Evolutionary conservation across 2,329 filamentous ascomycete genomes (phyloP).

Genomic region (Penicillium janthinellum): DNA sequence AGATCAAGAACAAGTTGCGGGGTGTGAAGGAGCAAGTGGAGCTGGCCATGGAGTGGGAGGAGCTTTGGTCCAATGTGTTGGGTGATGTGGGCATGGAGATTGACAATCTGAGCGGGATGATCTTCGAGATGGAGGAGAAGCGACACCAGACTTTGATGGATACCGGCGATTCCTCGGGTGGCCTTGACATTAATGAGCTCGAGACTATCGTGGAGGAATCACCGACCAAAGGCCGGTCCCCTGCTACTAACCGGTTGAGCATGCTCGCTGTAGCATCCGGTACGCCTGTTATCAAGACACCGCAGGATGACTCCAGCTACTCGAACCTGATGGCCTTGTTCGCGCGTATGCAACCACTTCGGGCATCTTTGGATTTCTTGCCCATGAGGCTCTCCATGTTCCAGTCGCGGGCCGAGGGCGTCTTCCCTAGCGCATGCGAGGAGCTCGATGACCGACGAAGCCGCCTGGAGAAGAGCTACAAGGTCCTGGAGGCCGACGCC

Average conservation of each 20-base stretch:
- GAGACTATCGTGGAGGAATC: constrained; percentile 92
- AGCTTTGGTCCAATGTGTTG: constrained; percentile 90
- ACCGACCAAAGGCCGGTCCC: constrained; percentile 58
- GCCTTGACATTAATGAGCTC: constrained; percentile 80
- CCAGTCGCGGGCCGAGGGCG: constrained; percentile 70
- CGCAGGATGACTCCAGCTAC: constrained; percentile 82
- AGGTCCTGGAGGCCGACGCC: constrained; percentile 84
- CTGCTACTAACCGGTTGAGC: constrained; percentile 67
- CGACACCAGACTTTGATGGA: constrained; percentile 75
- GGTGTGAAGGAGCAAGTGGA: constrained; percentile 88
- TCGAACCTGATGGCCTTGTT: constrained; percentile 87
- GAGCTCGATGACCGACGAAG: constrained; percentile 77
- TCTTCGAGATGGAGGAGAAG: constrained; percentile 98
- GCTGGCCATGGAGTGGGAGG: constrained; percentile 98
- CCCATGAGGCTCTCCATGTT: constrained; percentile 93
- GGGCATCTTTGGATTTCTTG: constrained; percentile 90
- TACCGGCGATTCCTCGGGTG: constrained; percentile 56
- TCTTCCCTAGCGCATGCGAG: constrained; percentile 88
- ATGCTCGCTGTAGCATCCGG: constrained; percentile 57
- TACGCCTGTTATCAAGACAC: constrained; percentile 47
- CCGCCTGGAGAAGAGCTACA: constrained; percentile 80
- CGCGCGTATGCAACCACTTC: constrained; percentile 89
- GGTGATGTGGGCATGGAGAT: constrained; percentile 91
- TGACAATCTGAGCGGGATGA: constrained; percentile 73
- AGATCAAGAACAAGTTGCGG: constrained; percentile 75